Conservation (phyloP, 108 stramenopile genomes). For the Aurantiochytrium sp. region DNA sequence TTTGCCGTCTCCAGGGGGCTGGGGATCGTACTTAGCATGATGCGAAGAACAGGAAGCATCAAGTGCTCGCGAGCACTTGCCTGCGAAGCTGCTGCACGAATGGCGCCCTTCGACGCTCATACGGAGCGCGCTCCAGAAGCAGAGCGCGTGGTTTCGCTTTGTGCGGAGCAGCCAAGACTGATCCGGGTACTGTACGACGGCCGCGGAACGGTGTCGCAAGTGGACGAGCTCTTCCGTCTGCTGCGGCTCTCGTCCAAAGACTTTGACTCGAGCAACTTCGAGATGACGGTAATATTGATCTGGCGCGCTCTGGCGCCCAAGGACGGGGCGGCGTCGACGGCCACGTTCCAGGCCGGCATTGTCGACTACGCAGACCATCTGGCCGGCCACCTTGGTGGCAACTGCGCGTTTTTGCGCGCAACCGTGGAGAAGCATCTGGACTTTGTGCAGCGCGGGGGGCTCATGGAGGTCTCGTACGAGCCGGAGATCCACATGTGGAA, state of each 20-base stretch:
- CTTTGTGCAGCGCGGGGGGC: not conserved
- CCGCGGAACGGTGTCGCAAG: not conserved
- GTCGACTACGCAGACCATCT: not conserved
- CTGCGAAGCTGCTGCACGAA: not conserved
- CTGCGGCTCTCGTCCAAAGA: not conserved
- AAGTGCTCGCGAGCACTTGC: not conserved
- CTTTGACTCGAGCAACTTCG: not conserved
- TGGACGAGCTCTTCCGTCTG: not conserved
- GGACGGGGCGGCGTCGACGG: not conserved
- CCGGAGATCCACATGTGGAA: slow-evolving; percentile 22
- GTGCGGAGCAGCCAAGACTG: not conserved
- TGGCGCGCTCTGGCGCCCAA: not conserved
- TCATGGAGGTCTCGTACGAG: not conserved
- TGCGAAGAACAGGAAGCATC: not conserved
- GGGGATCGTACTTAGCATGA: not conserved
- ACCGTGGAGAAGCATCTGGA: not conserved
- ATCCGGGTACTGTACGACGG: not conserved
- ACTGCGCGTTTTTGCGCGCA: not conserved
- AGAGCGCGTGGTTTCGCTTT: not conserved
- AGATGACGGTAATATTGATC: not conserved
- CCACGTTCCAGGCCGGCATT: not conserved
- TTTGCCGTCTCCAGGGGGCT: not conserved
- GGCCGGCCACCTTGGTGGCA: not conserved
- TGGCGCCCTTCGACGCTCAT: not conserved
- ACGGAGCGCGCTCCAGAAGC: not conserved